These are phyloP conservation scores for Leccinum subgranulosum DNA, from an alignment of 768 basidiomycete species.

Conservation along the genomic window DNA sequence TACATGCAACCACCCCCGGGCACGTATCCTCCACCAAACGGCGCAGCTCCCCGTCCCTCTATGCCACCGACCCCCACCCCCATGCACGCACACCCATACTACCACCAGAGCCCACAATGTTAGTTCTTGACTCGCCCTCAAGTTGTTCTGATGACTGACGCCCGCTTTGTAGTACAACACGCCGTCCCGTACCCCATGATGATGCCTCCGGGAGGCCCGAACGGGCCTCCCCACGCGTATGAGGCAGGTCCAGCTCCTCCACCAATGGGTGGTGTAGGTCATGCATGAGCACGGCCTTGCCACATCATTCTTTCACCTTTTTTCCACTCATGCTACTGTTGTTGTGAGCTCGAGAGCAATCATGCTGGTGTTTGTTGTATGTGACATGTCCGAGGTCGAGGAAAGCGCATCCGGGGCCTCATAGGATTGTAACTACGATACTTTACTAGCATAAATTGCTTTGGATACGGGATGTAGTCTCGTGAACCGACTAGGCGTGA, in stretches of 20 bases:
- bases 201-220: constrained; percentile 68
- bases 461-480: constrained; percentile 19
- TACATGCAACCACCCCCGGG: constrained; percentile 83
- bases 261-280: constrained; percentile 69
- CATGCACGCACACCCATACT: constrained; percentile 81
- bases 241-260: constrained; percentile 69
- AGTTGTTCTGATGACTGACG: constrained; percentile 26
- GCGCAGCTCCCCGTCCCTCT: constrained; percentile 74
- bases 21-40: constrained; percentile 76
- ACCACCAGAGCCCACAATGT: constrained; percentile 90
- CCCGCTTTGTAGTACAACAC: constrained; percentile 63
- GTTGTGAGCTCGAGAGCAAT: constrained; percentile 27
- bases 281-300: constrained; percentile 43
- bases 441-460: constrained; percentile 25
- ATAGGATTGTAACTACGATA: constrained; percentile 28
- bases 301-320: constrained; percentile 9
- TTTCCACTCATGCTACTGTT: constrained; percentile 16
- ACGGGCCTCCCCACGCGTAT: constrained; percentile 68
- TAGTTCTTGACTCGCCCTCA: constrained; percentile 27
- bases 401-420: constrained; percentile 7
- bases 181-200: constrained; percentile 90
- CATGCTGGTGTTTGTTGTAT: constrained; percentile 28
- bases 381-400: constrained; percentile 18
- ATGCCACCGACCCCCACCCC: constrained; percentile 93
- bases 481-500: not conserved